Conservation (phyloP, 306 rosid genomes). For the Quercus parvula region DNA sequence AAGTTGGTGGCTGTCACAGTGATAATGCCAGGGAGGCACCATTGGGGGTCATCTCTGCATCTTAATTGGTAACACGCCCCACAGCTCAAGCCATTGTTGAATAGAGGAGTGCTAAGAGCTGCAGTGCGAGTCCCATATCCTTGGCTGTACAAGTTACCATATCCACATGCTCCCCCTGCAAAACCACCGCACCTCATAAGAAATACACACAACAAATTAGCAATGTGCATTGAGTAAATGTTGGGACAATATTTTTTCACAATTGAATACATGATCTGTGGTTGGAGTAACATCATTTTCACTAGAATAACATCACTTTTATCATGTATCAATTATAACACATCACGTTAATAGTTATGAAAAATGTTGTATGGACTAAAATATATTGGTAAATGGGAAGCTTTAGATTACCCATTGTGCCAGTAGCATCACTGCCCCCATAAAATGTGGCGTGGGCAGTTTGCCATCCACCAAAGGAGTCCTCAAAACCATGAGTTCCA, state of each 20-base stretch:
- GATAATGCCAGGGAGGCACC: constrained; percentile 37
- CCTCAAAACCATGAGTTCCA: background rate
- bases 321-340: too few species aligned
- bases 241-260: too few species aligned
- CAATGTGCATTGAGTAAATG: too few species aligned
- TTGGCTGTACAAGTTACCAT: constrained; percentile 40
- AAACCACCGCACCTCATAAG: too few species aligned
- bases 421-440: constrained; percentile 41
- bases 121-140: constrained; percentile 41
- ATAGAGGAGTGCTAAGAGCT: constrained; percentile 37
- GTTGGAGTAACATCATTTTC: too few species aligned
- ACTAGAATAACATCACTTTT: too few species aligned
- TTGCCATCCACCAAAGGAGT: constrained; percentile 22
- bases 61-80: constrained; percentile 32
- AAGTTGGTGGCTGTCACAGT: constrained; percentile 37
- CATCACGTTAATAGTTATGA: too few species aligned
- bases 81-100: constrained; percentile 34
- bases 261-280: too few species aligned
- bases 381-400: too few species aligned
- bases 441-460: constrained; percentile 42
- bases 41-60: constrained; percentile 36
- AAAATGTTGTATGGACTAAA: too few species aligned
- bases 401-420: constrained; percentile 37
- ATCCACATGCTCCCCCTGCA: constrained; percentile 46
- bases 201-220: background rate